Evolutionary conservation across 257 asterid species (phyloP).

Genomic region (Penstemon eatonii): DNA sequence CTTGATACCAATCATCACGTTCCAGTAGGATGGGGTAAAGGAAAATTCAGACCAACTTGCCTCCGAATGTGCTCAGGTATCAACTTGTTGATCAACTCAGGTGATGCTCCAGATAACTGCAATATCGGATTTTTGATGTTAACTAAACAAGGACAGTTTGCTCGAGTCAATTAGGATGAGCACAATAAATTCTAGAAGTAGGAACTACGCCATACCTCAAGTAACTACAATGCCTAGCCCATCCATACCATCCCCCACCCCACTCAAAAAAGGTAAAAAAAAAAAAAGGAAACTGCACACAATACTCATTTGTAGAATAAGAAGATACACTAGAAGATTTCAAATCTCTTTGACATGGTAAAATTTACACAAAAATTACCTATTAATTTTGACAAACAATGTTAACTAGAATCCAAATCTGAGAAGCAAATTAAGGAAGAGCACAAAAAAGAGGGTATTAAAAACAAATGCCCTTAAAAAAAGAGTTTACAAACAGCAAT

Average conservation of each 20-base stretch:
- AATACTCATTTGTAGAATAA: not conserved
- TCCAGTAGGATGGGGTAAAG: conserved; percentile 40
- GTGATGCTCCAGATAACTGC: conserved; percentile 79
- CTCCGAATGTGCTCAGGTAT: conserved; percentile 53
- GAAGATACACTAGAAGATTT: too few species aligned
- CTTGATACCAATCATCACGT: conserved; percentile 29
- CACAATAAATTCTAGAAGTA: not conserved
- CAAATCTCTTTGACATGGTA: too few species aligned
- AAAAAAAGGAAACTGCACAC: not conserved
- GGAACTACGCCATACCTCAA: not conserved
- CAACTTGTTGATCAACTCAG: conserved; percentile 63
- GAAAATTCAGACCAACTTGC: conserved; percentile 38
- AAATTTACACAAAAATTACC: too few species aligned
- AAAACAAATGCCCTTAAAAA: too few species aligned
- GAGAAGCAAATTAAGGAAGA: too few species aligned
- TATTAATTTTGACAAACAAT: too few species aligned
- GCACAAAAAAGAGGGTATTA: too few species aligned
- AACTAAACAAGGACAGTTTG: not conserved
- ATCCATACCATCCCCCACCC: too few species aligned
- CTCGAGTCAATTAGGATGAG: not conserved
- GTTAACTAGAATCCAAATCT: too few species aligned
- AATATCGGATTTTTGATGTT: conserved; percentile 25
- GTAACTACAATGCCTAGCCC: too few species aligned
- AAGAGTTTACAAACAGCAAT: too few species aligned
- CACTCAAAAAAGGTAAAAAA: too few species aligned